A percentile compares a stretch with the other conserved stretches of the same genome.
Conservation (phyloP, 148 eudicot genomes). For the Chenopodium berlandieri region DNA sequence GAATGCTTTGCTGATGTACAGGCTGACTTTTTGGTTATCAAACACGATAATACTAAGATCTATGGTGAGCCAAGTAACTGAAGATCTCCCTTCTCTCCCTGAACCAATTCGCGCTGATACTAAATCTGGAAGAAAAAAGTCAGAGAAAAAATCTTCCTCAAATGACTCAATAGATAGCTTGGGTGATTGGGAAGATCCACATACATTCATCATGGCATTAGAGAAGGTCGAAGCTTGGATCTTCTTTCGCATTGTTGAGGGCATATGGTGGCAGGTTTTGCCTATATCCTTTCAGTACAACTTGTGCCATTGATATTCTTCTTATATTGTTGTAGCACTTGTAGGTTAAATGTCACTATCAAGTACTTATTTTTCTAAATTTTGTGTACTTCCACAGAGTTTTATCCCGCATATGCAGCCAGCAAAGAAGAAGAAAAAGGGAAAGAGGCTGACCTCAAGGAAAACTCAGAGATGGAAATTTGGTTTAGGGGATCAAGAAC, state of each 20-base stretch:
- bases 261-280: constrained; percentile 96
- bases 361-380: not conserved
- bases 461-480: constrained; percentile 48
- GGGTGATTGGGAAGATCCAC: constrained; percentile 78
- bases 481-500: constrained; percentile 74
- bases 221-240: constrained; percentile 93
- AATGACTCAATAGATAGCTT: constrained; percentile 40
- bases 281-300: not conserved
- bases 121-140: constrained; percentile 32
- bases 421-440: constrained; percentile 48
- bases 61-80: constrained; percentile 55
- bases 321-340: not conserved
- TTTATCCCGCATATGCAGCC: constrained; percentile 90
- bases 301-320: not conserved
- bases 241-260: constrained; percentile 73
- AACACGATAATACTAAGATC: constrained; percentile 72
- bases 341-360: not conserved
- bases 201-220: constrained; percentile 60
- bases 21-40: constrained; percentile 91
- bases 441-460: constrained; percentile 40
- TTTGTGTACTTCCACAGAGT: constrained; percentile 45
- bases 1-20: constrained; percentile 22
- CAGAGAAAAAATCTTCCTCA: constrained; percentile 35
- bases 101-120: constrained; percentile 21
- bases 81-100: constrained; percentile 29